These are phyloP conservation scores for Ramaria rubella DNA, from an alignment of 768 basidiomycete species.

Conservation along the genomic window DNA sequence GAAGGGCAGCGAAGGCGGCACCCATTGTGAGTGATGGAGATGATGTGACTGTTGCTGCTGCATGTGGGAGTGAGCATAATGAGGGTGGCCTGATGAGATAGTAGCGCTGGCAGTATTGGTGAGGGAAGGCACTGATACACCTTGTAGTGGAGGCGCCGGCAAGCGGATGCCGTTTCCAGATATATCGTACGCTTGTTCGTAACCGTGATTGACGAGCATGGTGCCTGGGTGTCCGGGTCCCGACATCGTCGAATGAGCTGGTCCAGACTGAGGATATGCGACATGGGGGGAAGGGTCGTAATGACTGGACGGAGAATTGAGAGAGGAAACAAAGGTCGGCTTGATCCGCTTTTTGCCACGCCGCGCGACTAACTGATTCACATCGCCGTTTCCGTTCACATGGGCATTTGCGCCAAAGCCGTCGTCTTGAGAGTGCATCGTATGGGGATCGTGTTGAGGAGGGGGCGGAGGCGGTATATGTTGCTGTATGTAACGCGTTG, in stretches of 20 bases:
- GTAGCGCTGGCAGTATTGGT: not conserved
- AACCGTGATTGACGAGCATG: not conserved
- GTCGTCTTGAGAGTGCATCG: constrained; percentile 23
- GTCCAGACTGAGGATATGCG: constrained; percentile 3
- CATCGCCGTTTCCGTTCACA: constrained; percentile 30
- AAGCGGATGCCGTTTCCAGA: not conserved
- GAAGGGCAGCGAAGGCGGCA: not conserved
- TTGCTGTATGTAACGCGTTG: constrained; percentile 1
- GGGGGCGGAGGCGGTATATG: constrained; percentile 37
- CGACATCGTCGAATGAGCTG: constrained; percentile 13
- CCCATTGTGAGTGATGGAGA: not conserved
- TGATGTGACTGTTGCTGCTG: not conserved
- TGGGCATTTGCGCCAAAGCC: constrained; percentile 33
- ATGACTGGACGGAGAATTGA: constrained; percentile 8
- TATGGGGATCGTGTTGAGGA: constrained; percentile 31
- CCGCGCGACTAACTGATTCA: constrained; percentile 72
- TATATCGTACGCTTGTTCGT: not conserved
- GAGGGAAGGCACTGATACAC: not conserved
- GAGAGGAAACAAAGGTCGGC: constrained; percentile 30
- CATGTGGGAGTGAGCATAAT: not conserved
- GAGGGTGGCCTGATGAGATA: not conserved
- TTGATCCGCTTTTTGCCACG: constrained; percentile 65
- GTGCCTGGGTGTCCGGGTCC: not conserved
- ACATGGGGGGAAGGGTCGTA: constrained; percentile 13
- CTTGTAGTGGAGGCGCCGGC: not conserved